A percentile compares a stretch with the other conserved stretches of the same genome.
phyloP scores from a whole-genome alignment of 148 eudicot species.

The Amaranthus hypochondriacus region DNA sequence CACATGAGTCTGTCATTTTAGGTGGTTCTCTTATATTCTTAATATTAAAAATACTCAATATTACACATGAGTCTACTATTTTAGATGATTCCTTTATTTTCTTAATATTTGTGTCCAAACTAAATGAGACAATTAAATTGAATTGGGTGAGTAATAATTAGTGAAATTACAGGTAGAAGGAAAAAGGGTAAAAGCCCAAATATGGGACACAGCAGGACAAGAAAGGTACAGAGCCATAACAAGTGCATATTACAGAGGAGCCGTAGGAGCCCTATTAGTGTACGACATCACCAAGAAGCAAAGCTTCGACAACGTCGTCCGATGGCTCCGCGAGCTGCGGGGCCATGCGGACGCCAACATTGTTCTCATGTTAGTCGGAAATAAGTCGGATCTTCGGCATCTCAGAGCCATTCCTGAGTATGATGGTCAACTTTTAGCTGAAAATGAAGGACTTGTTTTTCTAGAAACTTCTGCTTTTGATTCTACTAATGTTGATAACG shows the following conservation, averaged over 20 bases:
- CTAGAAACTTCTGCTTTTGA: slow-evolving; percentile 69
- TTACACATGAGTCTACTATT: no score
- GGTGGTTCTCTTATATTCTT: no score
- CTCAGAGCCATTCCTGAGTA: slow-evolving; percentile 44
- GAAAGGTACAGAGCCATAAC: slow-evolving; percentile 78
- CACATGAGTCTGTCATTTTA: no score
- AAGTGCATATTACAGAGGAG: slow-evolving; percentile 73
- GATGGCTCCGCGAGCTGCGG: slow-evolving; percentile 65
- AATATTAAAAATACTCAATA: no score
- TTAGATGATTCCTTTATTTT: no score
- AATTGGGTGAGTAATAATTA: no score
- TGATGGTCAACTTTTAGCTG: slow-evolving; percentile 43
- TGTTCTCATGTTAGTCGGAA: slow-evolving; percentile 69
- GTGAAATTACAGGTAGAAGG: slow-evolving; percentile 52
- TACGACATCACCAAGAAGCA: slow-evolving; percentile 53
- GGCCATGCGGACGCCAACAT: slow-evolving; percentile 71
- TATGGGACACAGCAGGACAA: slow-evolving; percentile 48
- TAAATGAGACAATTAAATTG: no score
- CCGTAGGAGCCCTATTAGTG: slow-evolving; percentile 37
- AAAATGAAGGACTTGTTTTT: slow-evolving; percentile 55
- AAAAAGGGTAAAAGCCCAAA: slow-evolving; percentile 60
- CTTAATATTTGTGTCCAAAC: no score
- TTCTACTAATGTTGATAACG: slow-evolving; percentile 55
- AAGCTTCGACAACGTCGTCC: slow-evolving; percentile 52
- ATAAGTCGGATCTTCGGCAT: slow-evolving; percentile 58